Base-by-base conservation (phyloP, 371 early-diverging fungal genomes). In the Quaeritorhiza haematococci region DNA sequence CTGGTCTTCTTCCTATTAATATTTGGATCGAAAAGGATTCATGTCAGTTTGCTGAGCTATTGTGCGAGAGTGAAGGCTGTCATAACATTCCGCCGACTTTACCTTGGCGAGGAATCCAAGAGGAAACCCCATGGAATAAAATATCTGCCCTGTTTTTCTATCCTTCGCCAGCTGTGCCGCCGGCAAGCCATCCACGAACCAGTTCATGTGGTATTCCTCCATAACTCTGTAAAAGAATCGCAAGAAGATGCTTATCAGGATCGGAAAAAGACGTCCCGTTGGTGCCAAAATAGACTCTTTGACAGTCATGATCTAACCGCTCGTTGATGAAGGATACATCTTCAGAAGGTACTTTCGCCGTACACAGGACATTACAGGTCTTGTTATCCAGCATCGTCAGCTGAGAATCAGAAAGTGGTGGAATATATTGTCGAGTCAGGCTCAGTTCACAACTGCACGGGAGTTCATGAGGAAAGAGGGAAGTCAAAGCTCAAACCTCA, bases 181-280 rank as follows among this genome's bases (percentile, higher is more conserved):
- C 1, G 96, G 94, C 34, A 95, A 76, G 0, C 93, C 94, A 72
- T 96, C 96, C n/a, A 95, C 87, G 30, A 93, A 67, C 65, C 74
- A 68, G 50, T 53, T 61, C 47, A 64, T 56, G 38, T 79, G 79
- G 69, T 93, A 92, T 24, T 89, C 85, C 48, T 93, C 90, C 33
- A 66, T 69, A 46, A 95, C 92, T 38, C n/a, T n/a, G n/a, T n/a
- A n/a, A n/a, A n/a, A n/a, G n/a, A n/a, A n/a, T n/a, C n/a, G n/a
- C n/a, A n/a, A n/a, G n/a, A n/a, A n/a, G n/a, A n/a, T n/a, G n/a
- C n/a, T n/a, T n/a, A n/a, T n/a, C n/a, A n/a, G n/a, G n/a, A n/a
- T n/a, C n/a, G n/a, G n/a, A n/a, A n/a, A n/a, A n/a, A n/a, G n/a
- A n/a, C n/a, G n/a, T n/a, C n/a, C n/a, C n/a, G n/a, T n/a, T n/a